phyloP scores from a whole-genome alignment of 2,329 filamentous ascomycete species.

The Conoideocrella luteorostrata region DNA sequence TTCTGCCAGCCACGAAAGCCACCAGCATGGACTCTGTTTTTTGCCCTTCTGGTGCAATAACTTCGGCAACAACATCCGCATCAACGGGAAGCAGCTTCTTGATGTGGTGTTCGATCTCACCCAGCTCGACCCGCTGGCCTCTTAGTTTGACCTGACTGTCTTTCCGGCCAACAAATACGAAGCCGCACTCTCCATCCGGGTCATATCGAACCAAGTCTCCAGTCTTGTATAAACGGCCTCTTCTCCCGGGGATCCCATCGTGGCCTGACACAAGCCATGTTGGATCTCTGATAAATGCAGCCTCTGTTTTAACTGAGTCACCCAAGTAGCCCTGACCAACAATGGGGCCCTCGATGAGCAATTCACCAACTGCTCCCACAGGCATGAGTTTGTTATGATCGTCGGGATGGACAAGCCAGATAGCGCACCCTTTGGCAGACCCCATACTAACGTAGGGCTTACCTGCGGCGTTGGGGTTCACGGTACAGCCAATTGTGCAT shows the following conservation, averaged over 20 bases:
- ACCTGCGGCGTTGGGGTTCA: slow-evolving; percentile 1
- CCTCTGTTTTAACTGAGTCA: slow-evolving; percentile 37
- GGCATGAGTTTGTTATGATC: slow-evolving; percentile 16
- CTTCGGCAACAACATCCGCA: slow-evolving; percentile 2
- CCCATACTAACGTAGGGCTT: slow-evolving; percentile 4
- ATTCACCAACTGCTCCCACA: slow-evolving; percentile 27
- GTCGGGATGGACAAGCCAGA: slow-evolving; percentile 6
- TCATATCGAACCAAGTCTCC: slow-evolving; percentile 40
- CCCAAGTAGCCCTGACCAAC: slow-evolving; percentile 44
- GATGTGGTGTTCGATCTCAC: slow-evolving; percentile 15
- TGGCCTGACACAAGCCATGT: slow-evolving; percentile 15
- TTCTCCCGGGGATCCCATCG: background rate
- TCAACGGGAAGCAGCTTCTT: background rate
- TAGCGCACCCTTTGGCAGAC: background rate
- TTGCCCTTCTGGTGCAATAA: background rate
- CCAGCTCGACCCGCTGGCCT: slow-evolving; percentile 46
- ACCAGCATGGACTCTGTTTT: slow-evolving; percentile 1
- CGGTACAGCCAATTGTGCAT: slow-evolving; percentile 1
- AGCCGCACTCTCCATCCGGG: slow-evolving; percentile 16
- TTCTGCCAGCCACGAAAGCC: slow-evolving; percentile 3
- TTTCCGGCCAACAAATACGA: slow-evolving; percentile 41
- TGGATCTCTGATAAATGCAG: slow-evolving; percentile 35
- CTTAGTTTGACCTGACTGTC: slow-evolving; percentile 50
- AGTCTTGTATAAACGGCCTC: slow-evolving; percentile 36
- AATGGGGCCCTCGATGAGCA: slow-evolving; percentile 35